Evolutionary conservation across 78 protist genomes (phyloP), one percentile per base, ranked within the genome.

Genomic region (Chrysochromulina parva): DNA sequence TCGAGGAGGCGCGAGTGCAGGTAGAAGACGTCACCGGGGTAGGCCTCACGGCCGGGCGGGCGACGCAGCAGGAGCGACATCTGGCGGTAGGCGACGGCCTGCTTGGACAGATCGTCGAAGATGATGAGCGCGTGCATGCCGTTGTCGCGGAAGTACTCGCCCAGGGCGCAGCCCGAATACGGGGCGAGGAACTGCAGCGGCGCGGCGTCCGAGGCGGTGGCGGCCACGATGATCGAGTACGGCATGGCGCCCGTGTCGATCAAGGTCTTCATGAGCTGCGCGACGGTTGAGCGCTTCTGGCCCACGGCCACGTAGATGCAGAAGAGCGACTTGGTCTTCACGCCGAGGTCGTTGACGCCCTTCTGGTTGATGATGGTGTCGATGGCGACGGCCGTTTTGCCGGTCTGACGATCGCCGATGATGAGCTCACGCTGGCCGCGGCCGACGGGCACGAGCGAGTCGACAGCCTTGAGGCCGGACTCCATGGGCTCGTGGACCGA

Each of bases 11-110:
- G 96, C 57, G 95, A 92, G 95, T 95, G 97, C 60, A 95, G 94
- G 95, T 95, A 95, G 95, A 95, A 95, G 66, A 95, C 97, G 90
- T 95, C 97, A 55, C 97, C 97, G 74, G 97, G 97, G 96, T 95
- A 95, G 55, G 96, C 97, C 96, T 95, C 96, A 59, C 96, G 94
- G 69, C 96, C 96, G 65, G 93, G 94, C 52, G 96, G 95, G 16
- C 96, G 95, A 60, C 96, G 95, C 52, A 95, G 93, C 48, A 95
- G 94, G 58, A 95, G 92, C n/a, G 96, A 95, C 95, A 95, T 85
- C 92, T 95, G 97, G 53, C 97, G 97, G 97, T 95, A 94, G 87
- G 97, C 97, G 62, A 95, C 97, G 60, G 97, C 97, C 92, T 95
- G 97, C 94, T 95, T 95, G 59, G 97, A 92, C 86, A 95, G 89